Evolutionary conservation across 2,329 filamentous ascomycete species (phyloP).

Genomic region (Parascedosporium putredinis): DNA sequence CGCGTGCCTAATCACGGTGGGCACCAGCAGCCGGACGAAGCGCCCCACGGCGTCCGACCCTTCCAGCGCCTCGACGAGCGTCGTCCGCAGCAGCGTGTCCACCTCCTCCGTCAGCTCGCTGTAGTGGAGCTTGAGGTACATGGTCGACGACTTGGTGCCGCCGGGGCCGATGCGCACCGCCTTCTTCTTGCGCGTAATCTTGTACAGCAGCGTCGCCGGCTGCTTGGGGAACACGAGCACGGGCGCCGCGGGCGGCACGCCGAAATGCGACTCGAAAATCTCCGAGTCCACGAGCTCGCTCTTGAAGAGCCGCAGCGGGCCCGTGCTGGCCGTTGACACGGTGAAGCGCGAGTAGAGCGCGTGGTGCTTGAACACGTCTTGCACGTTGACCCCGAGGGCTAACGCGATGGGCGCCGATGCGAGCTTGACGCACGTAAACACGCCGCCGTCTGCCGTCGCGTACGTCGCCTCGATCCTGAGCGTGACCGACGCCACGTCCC

Average conservation of each 20-base stretch:
- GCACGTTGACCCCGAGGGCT: conserved; percentile 87
- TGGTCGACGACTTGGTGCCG: conserved; percentile 23
- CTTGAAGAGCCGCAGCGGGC: conserved; percentile 63
- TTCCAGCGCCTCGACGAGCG: conserved; percentile 30
- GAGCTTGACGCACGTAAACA: conserved; percentile 52
- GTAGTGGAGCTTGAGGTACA: conserved; percentile 66
- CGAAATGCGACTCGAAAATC: conserved; percentile 54
- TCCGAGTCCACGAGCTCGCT: conserved; percentile 63
- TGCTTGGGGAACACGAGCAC: conserved; percentile 69
- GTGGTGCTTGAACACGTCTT: conserved; percentile 83
- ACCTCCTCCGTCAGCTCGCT: conserved; percentile 69
- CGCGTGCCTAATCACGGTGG: conserved; percentile 33
- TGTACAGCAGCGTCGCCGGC: conserved; percentile 72
- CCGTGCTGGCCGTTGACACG: conserved; percentile 66
- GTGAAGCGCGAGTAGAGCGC: conserved; percentile 83
- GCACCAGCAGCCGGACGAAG: conserved; percentile 36
- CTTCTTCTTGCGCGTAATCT: conserved; percentile 49
- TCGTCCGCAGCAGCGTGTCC: conserved; percentile 33
- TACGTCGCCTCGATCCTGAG: conserved; percentile 71
- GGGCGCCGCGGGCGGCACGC: conserved; percentile 34
- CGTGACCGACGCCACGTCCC: conserved; percentile 58
- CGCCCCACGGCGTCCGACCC: conserved; percentile 28
- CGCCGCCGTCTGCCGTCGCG: conserved; percentile 55
- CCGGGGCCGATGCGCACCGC: too few relatives aligned
- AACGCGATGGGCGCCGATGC: conserved; percentile 60